Conservation (phyloP, 345 rosid species). For the Melaleuca quinquenervia region DNA sequence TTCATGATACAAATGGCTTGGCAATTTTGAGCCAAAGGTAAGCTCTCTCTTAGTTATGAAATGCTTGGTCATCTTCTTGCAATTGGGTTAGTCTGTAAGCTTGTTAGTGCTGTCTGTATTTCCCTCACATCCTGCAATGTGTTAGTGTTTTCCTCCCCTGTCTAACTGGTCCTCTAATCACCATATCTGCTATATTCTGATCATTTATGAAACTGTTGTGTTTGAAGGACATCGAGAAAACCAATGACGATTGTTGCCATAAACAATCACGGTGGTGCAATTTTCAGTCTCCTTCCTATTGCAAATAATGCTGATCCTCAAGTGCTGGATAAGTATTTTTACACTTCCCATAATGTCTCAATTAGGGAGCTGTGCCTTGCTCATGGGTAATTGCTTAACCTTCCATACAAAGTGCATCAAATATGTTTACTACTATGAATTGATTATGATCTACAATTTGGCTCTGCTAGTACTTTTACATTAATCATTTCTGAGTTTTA, state of each 20-base stretch:
- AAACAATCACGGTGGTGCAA: slow-evolving; percentile 96
- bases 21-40: slow-evolving; percentile 74
- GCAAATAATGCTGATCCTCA: slow-evolving; percentile 59
- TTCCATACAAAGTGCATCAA: not conserved
- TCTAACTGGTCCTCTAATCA: not conserved
- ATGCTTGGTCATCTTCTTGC: not conserved
- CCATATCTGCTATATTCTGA: not conserved
- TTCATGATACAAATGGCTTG: slow-evolving; percentile 95
- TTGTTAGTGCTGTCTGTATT: not conserved
- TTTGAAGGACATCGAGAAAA: slow-evolving; percentile 52
- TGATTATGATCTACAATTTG: not conserved
- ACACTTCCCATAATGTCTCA: slow-evolving; percentile 77
- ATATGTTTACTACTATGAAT: not conserved
- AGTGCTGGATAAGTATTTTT: slow-evolving; percentile 66
- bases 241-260: slow-evolving; percentile 81
- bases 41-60: not conserved
- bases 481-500: not conserved
- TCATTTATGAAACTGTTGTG: slow-evolving; percentile 1
- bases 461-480: not conserved
- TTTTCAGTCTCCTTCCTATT: slow-evolving; percentile 91
- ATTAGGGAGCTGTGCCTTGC: slow-evolving; percentile 65
- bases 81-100: not conserved
- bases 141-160: not conserved
- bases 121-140: not conserved
- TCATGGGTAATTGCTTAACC: slow-evolving; percentile 53